phyloP scores from a whole-genome alignment of 2,329 filamentous ascomycete genomes.

The Dissoconium aciculare region DNA sequence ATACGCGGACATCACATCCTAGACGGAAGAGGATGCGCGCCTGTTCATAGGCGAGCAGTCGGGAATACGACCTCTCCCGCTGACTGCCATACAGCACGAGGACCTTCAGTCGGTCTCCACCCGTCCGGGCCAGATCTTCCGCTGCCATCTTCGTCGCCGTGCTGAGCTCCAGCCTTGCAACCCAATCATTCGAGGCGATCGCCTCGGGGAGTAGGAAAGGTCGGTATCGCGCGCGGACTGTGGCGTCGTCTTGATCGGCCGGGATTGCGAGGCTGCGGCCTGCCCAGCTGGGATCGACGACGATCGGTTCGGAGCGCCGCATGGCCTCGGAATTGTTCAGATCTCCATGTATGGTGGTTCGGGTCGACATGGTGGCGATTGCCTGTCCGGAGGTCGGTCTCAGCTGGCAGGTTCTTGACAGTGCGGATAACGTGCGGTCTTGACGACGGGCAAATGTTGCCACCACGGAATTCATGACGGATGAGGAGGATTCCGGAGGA shows the following conservation, averaged over 20 bases:
- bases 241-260: conserved; percentile 32
- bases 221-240: conserved; percentile 36
- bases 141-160: conserved; percentile 39
- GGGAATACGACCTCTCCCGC: conserved; percentile 43
- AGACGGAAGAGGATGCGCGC: conserved; percentile 47
- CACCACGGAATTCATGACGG: too few species aligned
- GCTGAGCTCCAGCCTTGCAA: conserved; percentile 40
- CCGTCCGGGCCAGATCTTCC: conserved; percentile 27
- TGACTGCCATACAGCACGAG: conserved; percentile 49
- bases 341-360: too few species aligned
- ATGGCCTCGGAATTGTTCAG: conserved; percentile 15
- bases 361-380: too few species aligned
- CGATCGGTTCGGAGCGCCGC: conserved; percentile 8
- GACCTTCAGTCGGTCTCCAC: conserved; percentile 36
- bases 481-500: too few species aligned
- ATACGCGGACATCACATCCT: conserved; percentile 52
- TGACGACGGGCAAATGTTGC: too few species aligned
- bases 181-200: conserved; percentile 37
- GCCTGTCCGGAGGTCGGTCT: too few species aligned
- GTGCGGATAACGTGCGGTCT: too few species aligned
- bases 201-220: conserved; percentile 39
- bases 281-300: conserved; percentile 7
- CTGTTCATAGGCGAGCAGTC: conserved; percentile 45
- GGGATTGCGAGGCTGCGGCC: conserved; percentile 30
- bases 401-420: too few species aligned